Evolutionary conservation across 768 basidiomycete genomes (phyloP).

Genomic region (Tubosaeta sp.): DNA sequence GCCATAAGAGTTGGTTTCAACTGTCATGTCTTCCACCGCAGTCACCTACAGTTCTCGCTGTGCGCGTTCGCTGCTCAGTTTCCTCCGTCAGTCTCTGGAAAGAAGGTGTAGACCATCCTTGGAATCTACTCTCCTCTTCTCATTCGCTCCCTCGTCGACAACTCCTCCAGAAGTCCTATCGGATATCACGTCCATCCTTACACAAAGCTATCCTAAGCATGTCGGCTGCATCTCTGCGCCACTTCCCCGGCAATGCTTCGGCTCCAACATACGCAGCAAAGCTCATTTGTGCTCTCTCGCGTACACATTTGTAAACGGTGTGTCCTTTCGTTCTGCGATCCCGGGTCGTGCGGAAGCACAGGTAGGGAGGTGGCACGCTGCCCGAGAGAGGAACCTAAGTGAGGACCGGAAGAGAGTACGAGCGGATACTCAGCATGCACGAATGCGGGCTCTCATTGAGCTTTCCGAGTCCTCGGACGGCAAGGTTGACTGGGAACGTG

Average conservation of each 20-base stretch:
- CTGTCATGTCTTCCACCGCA: constrained; percentile 5
- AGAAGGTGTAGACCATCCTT: neutral
- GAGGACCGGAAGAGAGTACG: neutral
- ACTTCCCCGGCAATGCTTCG: constrained; percentile 25
- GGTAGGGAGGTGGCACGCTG: constrained; percentile 72
- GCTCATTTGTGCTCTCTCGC: constrained; percentile 55
- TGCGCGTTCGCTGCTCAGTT: constrained; percentile 16
- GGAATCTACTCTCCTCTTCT: constrained; percentile 17
- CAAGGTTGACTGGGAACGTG: constrained; percentile 45
- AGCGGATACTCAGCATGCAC: neutral
- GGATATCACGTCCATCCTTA: constrained; percentile 36
- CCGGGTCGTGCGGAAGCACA: constrained; percentile 54
- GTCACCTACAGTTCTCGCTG: constrained; percentile 15
- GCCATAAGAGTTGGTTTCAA: too few relatives aligned
- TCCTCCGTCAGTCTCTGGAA: constrained; percentile 7
- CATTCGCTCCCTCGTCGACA: constrained; percentile 23
- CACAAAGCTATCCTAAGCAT: constrained; percentile 36
- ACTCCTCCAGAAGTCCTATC: constrained; percentile 30
- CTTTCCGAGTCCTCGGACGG: constrained; percentile 1
- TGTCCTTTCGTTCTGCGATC: constrained; percentile 60
- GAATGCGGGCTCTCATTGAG: constrained; percentile 2
- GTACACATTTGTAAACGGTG: constrained; percentile 40
- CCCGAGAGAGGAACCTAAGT: constrained; percentile 27
- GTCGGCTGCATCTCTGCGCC: constrained; percentile 65
- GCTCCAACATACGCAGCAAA: constrained; percentile 9